Evolutionary conservation across 352 stramenopile species (phyloP).

Genomic region (Phytophthora vignae): DNA sequence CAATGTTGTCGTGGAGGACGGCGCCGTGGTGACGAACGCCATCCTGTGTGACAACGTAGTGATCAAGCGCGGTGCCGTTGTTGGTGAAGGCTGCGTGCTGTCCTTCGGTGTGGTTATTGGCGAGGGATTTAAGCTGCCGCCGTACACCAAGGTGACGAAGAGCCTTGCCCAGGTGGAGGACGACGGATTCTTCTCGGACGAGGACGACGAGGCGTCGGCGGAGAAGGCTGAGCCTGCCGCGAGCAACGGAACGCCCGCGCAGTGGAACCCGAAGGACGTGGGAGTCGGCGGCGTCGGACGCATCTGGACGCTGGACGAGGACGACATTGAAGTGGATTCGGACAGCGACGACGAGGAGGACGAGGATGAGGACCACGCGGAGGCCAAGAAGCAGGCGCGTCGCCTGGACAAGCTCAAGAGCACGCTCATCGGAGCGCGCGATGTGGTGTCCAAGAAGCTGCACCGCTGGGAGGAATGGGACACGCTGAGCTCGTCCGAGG

Average conservation of each 20-base stretch:
- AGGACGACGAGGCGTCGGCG: slow-evolving; percentile 45
- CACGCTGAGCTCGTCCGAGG: slow-evolving; percentile 78
- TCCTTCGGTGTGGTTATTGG: slow-evolving; percentile 88
- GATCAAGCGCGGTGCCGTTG: slow-evolving; percentile 67
- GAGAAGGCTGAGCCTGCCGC: slow-evolving; percentile 17
- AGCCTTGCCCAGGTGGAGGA: slow-evolving; percentile 57
- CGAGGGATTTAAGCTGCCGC: slow-evolving; percentile 64
- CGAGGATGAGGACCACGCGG: slow-evolving; percentile 48
- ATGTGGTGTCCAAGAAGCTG: slow-evolving; percentile 67
- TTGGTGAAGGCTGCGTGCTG: slow-evolving; percentile 81
- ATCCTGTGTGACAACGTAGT: slow-evolving; percentile 90
- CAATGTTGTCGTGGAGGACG: slow-evolving; percentile 84
- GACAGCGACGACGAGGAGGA: slow-evolving; percentile 69
- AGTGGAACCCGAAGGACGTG: slow-evolving; percentile 80
- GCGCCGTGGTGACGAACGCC: slow-evolving; percentile 71
- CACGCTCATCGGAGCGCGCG: slow-evolving; percentile 65
- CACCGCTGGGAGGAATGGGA: slow-evolving; percentile 83
- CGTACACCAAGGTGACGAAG: slow-evolving; percentile 88
- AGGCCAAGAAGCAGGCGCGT: slow-evolving; percentile 39
- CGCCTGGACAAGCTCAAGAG: slow-evolving; percentile 78
- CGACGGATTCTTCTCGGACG: slow-evolving; percentile 80
- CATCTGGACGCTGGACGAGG: slow-evolving; percentile 87
- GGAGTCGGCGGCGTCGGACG: slow-evolving; percentile 73
- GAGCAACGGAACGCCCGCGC: slow-evolving; percentile 12
- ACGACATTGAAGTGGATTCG: slow-evolving; percentile 79